Percentiles rank a stretch among this genome's conserved stretches.
Conservation (phyloP, 768 basidiomycete species). For the Tephrocybe rancida region DNA sequence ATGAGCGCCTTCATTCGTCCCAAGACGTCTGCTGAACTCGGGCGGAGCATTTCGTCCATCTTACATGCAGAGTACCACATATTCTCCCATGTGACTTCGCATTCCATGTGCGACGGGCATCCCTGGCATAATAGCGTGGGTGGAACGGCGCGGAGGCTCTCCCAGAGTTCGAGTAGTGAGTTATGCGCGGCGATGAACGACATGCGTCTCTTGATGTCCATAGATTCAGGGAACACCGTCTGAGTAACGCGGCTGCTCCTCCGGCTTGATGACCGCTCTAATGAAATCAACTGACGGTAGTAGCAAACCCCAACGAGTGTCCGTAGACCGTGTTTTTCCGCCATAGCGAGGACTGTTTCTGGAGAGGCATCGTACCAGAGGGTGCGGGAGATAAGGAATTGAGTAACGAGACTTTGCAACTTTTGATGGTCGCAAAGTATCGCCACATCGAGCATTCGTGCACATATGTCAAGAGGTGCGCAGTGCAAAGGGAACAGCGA, state of each 20-base stretch:
- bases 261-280: conserved; percentile 30
- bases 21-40: conserved; percentile 58
- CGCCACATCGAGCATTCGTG: conserved; percentile 54
- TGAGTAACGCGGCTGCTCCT: conserved; percentile 28
- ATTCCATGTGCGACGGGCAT: conserved; percentile 54
- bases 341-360: conserved; percentile 50
- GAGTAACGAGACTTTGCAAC: conserved; percentile 50
- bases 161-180: conserved; percentile 58
- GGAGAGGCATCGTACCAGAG: conserved; percentile 55
- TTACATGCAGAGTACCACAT: conserved; percentile 54
- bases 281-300: conserved; percentile 47
- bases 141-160: conserved; percentile 48
- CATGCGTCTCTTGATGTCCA: conserved; percentile 39
- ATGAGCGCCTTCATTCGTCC: conserved; percentile 53
- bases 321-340: conserved; percentile 38
- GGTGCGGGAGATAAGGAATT: conserved; percentile 51
- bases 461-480: conserved; percentile 35
- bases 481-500: conserved; percentile 29
- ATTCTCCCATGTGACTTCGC: conserved; percentile 50
- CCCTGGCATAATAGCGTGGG: conserved; percentile 40
- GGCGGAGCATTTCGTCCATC: conserved; percentile 44
- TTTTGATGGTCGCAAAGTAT: conserved; percentile 46
- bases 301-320: conserved; percentile 53
- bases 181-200: conserved; percentile 60
- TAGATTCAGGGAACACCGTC: conserved; percentile 29